Conservation (phyloP, 345 rosid species). For the Turnera subulata region DNA sequence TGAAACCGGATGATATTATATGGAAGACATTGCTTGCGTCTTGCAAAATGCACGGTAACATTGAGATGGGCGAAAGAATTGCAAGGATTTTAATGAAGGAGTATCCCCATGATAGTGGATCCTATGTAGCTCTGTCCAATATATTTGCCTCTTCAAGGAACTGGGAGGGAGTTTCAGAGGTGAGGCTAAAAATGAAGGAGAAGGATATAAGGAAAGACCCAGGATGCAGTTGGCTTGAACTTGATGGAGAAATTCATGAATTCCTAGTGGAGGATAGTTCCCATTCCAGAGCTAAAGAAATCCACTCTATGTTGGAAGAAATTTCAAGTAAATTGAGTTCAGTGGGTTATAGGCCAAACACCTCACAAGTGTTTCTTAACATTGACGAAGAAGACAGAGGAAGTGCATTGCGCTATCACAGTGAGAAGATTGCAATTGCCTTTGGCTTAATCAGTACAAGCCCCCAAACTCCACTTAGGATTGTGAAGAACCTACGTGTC, state of each 20-base stretch:
- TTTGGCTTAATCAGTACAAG: constrained; percentile 59
- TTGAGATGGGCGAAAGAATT: constrained; percentile 49
- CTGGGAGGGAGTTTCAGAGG: constrained; percentile 56
- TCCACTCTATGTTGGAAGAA: constrained; percentile 47
- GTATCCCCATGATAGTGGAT: constrained; percentile 64
- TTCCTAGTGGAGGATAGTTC: constrained; percentile 64
- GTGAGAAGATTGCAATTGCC: constrained; percentile 69
- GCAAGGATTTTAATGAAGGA: constrained; percentile 48
- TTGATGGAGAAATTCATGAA: constrained; percentile 52
- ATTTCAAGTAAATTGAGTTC: constrained; percentile 36
- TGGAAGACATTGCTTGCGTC: constrained; percentile 69
- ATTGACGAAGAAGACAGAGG: constrained; percentile 54
- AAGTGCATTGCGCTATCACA: constrained; percentile 45
- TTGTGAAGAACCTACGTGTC: constrained; percentile 64
- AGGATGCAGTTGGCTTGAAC: constrained; percentile 72
- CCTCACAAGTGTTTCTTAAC: constrained; percentile 50
- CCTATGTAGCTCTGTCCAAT: constrained; percentile 66
- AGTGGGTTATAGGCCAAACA: constrained; percentile 50
- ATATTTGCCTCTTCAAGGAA: constrained; percentile 54
- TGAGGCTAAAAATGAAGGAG: constrained; percentile 65
- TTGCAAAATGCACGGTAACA: constrained; percentile 53
- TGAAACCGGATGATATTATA: constrained; percentile 55
- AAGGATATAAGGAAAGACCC: constrained; percentile 60
- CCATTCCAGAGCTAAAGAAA: constrained; percentile 47
- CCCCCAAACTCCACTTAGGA: constrained; percentile 37